phyloP scores from a whole-genome alignment of 441 rosid species.

The Populus hybrid region DNA sequence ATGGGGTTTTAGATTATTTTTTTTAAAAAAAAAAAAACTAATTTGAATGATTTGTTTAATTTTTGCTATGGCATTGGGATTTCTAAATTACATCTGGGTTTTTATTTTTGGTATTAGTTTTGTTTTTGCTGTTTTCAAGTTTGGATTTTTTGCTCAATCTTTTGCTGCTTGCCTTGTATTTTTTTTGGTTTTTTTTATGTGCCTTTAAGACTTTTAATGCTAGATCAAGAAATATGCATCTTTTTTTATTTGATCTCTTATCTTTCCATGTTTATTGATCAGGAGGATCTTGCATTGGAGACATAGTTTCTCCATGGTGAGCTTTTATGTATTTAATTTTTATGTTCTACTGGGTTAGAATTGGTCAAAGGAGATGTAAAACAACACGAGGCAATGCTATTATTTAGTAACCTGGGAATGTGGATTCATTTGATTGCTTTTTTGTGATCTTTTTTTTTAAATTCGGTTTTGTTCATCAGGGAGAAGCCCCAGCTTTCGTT shows the following conservation, averaged over 20 bases:
- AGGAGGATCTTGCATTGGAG: constrained; percentile 64
- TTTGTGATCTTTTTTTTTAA: constrained; percentile 16
- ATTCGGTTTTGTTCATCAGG: constrained; percentile 43
- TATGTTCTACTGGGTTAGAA: not conserved
- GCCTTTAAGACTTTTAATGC: constrained; percentile 15
- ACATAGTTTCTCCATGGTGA: constrained; percentile 78
- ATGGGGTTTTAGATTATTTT: not conserved
- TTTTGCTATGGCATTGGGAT: constrained; percentile 4
- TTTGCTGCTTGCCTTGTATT: not conserved
- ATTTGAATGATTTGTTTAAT: not conserved
- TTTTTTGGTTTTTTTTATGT: constrained; percentile 3
- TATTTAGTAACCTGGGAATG: not conserved
- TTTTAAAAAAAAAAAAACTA: not conserved
- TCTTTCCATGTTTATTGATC: constrained; percentile 46
- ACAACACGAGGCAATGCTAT: not conserved
- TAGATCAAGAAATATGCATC: constrained; percentile 34
- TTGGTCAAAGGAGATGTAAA: not conserved
- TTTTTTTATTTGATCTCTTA: constrained; percentile 41
- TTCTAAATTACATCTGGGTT: constrained; percentile 21
- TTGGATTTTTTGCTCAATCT: constrained; percentile 22
- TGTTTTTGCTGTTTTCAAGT: constrained; percentile 4
- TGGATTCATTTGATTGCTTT: constrained; percentile 2
- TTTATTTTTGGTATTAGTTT: constrained; percentile 9
- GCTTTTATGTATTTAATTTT: constrained; percentile 34
- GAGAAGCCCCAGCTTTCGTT: constrained; percentile 72